phyloP scores from a whole-genome alignment of 108 stramenopile genomes.

The Phaeodactylum tricornutum region DNA sequence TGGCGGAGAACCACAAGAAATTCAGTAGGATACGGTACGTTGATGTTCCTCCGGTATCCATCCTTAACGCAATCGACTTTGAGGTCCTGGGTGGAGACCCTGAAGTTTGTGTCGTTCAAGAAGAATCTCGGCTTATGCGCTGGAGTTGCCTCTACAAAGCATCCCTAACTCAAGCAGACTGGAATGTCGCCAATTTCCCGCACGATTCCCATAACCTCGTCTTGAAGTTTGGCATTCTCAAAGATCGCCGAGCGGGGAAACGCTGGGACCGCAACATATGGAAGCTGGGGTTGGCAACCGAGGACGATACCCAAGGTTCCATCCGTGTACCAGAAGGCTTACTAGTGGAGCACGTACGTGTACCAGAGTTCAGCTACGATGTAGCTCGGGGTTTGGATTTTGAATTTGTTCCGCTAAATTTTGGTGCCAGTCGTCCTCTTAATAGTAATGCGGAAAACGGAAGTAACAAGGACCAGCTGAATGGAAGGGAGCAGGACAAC shows the following conservation, averaged over 20 bases:
- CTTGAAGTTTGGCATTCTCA: conserved; percentile 32
- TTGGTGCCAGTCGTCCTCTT: too few species aligned
- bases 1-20: too few species aligned
- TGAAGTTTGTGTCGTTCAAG: too few species aligned
- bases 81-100: too few species aligned
- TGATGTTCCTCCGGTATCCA: too few species aligned
- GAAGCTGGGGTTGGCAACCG: conserved; percentile 39
- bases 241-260: conserved; percentile 19
- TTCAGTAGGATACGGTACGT: too few species aligned
- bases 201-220: conserved; percentile 40
- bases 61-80: too few species aligned
- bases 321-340: conserved; percentile 34
- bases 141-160: too few species aligned
- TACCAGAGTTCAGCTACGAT: conserved; percentile 32
- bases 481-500: too few species aligned
- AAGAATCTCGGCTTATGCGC: too few species aligned
- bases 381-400: conserved; percentile 29
- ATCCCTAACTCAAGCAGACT: conserved; percentile 25
- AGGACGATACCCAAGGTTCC: conserved; percentile 25
- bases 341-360: conserved; percentile 32
- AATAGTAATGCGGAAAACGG: too few species aligned
- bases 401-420: conserved; percentile 21
- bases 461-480: too few species aligned
- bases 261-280: conserved; percentile 40
- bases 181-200: conserved; percentile 36